A percentile compares a stretch with the other conserved stretches of the same genome.
Evolutionary conservation across 225 moss, liverwort and hornwort species (phyloP).

Genomic region (Pseudisothecium myosuroides): DNA sequence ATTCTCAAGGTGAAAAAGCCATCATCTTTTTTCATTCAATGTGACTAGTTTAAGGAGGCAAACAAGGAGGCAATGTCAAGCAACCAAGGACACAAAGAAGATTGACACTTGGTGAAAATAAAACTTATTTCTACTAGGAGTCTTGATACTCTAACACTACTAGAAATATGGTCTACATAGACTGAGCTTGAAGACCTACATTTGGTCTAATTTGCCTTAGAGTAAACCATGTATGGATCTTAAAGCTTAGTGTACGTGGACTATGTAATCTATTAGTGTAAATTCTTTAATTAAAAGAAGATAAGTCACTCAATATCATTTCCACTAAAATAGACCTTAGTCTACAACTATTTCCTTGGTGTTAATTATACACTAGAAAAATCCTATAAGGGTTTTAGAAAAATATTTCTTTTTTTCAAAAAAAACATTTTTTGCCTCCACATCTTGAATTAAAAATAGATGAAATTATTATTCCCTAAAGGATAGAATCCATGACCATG

Average conservation of each 20-base stretch:
- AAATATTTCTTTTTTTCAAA: neutral
- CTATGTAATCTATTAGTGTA: neutral
- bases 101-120: neutral
- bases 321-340: rapidly evolving
- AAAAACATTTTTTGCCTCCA: neutral
- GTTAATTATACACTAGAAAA: neutral
- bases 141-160: neutral
- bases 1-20: neutral
- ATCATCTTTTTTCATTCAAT: neutral
- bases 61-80: rapidly evolving
- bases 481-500: no score
- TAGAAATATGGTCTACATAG: rapidly evolving
- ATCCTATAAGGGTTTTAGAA: no score
- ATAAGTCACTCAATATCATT: neutral
- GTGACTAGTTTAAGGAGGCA: rapidly evolving
- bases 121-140: neutral
- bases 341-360: neutral
- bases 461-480: neutral
- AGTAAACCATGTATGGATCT: neutral
- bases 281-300: neutral
- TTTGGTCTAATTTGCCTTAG: neutral
- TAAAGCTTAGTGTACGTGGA: rapidly evolving
- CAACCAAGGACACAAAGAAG: neutral
- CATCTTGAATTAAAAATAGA: neutral
- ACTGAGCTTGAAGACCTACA: neutral